Base-by-base conservation (phyloP, 805 yeast genomes). In the Metschnikowia henanensis region DNA sequence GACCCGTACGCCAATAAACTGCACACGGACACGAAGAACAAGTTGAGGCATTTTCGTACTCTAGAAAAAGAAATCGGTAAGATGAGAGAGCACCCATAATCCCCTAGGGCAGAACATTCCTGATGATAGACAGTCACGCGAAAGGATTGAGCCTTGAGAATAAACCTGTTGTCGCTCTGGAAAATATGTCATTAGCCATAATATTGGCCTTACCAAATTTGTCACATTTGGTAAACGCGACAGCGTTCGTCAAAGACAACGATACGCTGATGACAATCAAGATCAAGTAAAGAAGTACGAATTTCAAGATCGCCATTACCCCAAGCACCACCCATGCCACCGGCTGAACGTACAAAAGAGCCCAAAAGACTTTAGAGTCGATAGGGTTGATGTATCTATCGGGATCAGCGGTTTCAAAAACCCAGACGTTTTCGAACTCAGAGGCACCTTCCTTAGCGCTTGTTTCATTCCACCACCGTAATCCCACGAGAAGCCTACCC, bases 401-500 rank as follows among this genome's bases (percentile, higher is more conserved):
- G 6, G 87, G 85, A 57, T 87, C 87, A 4, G 94, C 91, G 2
- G 89, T 81, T 61, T 88, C 96, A 58, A 88, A 88, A 17, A 89
- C 95, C 95, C 95, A 88, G 10, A 82, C 75, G 43, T 84, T 80
- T 52, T 83, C 82, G 46, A 65, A 66, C 17, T 64, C 67, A 22
- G 76, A 71, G 0, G 90, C 75, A 16, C 61, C 61, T 9, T 60
- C 57, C 15, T 52, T 48, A 13, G 54, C 49, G 41, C 57, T 65
- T 4, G 69, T 62, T 60, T 92, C 97, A 61, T 92, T 94, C 97
- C 98, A 92, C 99, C 99, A 92, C 51, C 95, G 76, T 51, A 94
- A 73, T 0, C 97, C 98, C 4, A 94, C 97, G 43, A 92, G 65
- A 44, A 88, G 75, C 46, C 98, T 71, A 1, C 99, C 99, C 17